These are phyloP conservation scores for Wallacemonas sp. DNA, from an alignment of 208 protist species.

Conservation along the genomic window DNA sequence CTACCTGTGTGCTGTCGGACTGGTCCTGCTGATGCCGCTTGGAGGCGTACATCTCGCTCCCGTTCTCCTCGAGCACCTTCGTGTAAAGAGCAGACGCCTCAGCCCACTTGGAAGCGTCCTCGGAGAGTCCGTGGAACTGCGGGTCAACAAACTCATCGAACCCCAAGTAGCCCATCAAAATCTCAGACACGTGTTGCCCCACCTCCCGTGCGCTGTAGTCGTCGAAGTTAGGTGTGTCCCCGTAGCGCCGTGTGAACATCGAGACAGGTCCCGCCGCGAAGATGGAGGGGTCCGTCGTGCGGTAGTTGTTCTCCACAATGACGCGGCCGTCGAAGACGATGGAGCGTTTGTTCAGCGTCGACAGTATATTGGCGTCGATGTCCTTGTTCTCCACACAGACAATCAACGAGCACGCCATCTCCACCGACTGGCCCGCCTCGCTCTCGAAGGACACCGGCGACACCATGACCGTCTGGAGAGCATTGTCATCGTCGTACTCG, in stretches of 20 bases:
- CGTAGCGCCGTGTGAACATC: slow-evolving; percentile 93
- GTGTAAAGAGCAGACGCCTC: slow-evolving; percentile 21
- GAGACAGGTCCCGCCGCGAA: slow-evolving; percentile 90
- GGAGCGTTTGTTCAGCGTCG: slow-evolving; percentile 86
- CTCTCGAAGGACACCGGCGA: slow-evolving; percentile 43
- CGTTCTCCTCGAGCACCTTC: slow-evolving; percentile 49
- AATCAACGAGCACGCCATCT: slow-evolving; percentile 83
- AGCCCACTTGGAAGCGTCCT: slow-evolving; percentile 9
- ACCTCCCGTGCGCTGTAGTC: slow-evolving; percentile 85
- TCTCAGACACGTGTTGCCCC: slow-evolving; percentile 64
- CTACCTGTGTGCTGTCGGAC: neutral
- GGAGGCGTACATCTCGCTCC: slow-evolving; percentile 25
- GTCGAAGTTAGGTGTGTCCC: slow-evolving; percentile 80
- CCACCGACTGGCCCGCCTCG: slow-evolving; percentile 64
- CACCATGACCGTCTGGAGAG: slow-evolving; percentile 69
- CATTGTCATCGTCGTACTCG: slow-evolving; percentile 87
- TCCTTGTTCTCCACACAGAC: slow-evolving; percentile 89
- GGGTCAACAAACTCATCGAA: slow-evolving; percentile 76
- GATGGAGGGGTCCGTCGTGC: slow-evolving; percentile 81
- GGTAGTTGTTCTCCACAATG: slow-evolving; percentile 88
- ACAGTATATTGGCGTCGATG: slow-evolving; percentile 86
- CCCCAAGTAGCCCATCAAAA: slow-evolving; percentile 77
- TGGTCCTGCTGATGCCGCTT: neutral
- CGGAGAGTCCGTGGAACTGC: slow-evolving; percentile 11
- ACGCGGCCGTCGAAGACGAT: slow-evolving; percentile 94